Evolutionary conservation across 441 rosid genomes (phyloP).

Genomic region (Corymbia citriodora): DNA sequence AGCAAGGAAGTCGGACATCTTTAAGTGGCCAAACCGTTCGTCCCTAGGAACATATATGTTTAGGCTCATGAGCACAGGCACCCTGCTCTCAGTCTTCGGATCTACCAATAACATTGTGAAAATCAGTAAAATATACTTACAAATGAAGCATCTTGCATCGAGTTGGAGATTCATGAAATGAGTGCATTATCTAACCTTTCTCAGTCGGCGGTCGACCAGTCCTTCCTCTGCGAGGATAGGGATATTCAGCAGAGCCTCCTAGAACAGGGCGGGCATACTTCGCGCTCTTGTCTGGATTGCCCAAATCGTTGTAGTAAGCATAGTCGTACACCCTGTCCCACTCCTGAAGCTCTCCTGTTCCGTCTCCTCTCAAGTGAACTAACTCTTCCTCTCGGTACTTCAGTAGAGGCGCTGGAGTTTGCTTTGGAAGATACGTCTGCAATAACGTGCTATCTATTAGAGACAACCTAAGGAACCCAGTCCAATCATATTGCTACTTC

Average conservation of each 20-base stretch:
- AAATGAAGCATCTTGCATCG: neutral
- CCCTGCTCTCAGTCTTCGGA: constrained; percentile 51
- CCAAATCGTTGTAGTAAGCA: constrained; percentile 71
- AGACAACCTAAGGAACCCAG: neutral
- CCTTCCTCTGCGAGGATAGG: constrained; percentile 87
- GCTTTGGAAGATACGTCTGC: constrained; percentile 61
- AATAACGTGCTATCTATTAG: neutral
- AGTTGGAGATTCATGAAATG: neutral
- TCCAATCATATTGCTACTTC: neutral
- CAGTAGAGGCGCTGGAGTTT: constrained; percentile 43
- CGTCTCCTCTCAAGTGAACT: constrained; percentile 53
- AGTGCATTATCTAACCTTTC: constrained; percentile 23
- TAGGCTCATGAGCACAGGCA: constrained; percentile 38
- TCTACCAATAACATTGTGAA: constrained; percentile 15
- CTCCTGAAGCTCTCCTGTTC: constrained; percentile 42
- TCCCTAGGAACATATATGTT: constrained; percentile 69
- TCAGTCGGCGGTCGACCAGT: constrained; percentile 50
- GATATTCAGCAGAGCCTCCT: constrained; percentile 65
- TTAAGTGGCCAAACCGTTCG: constrained; percentile 60
- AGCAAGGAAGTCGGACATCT: constrained; percentile 54
- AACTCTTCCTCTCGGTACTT: constrained; percentile 68
- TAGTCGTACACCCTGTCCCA: constrained; percentile 79
- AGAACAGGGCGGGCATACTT: constrained; percentile 51
- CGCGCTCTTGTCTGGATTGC: constrained; percentile 38
- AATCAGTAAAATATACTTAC: neutral